Evolutionary conservation across 371 early-diverging fungal genomes (phyloP), one percentile per base, ranked within the genome.

Genomic region (Catenaria anguillulae): DNA sequence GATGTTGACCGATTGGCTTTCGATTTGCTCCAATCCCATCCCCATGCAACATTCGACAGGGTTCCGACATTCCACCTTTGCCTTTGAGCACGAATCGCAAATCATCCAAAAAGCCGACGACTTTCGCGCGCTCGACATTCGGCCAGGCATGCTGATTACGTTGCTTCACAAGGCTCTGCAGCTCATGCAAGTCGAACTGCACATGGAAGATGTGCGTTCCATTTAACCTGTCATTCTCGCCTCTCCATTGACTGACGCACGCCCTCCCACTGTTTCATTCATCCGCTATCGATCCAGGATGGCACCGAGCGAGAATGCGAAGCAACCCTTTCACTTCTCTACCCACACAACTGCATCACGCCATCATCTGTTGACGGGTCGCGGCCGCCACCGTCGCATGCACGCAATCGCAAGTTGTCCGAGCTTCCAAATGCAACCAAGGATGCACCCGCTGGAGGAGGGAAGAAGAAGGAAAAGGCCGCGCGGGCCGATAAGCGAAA

Each of bases 101-200:
- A 78, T 93, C 61, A 76, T 82, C 13, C 15, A 19, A 69, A 80
- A 82, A 65, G 76, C 77, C 33, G 81, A 83, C 45, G 36, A 58
- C 36, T 75, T 75, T 60, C 75, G 82, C 64, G 78, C 73, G 56
- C 78, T 75, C 61, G 82, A 77, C 56, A 86, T 93, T 40, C 79
- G 80, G 48, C 89, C 91, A 31, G 97, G 96, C 8, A 82, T 85
- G 8, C 78, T 97, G 34, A 85, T 97, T 45, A 81, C 76, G 66
- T 77, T 92, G 17, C 77, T 95, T 62, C 94, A 94, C 64, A 93
- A 92, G 70, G 97, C 93, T 0, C 77, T 97, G 36, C 89, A 88
- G 68, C 94, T 92, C 69, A 77, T 84, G 75, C 89, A 91, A 61
- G 81, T 93, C 61, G 93, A 93, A 71, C 73, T 81, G 1, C 93